phyloP scores from a whole-genome alignment of 805 yeast species.

The Scheffersomyces stipitis region DNA sequence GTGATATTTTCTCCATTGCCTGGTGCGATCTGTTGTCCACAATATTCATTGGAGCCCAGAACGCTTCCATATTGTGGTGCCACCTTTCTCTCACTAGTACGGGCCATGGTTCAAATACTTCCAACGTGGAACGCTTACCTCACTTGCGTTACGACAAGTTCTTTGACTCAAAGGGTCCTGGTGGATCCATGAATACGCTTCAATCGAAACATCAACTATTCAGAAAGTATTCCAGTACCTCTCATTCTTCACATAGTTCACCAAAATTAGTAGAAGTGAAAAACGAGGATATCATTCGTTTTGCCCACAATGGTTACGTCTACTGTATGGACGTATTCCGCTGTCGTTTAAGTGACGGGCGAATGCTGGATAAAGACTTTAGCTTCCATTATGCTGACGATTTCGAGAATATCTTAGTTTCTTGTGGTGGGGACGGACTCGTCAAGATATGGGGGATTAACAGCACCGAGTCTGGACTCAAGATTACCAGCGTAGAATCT shows the following conservation, averaged over 20 bases:
- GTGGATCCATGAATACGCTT: slow-evolving; percentile 47
- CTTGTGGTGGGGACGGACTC: slow-evolving; percentile 89
- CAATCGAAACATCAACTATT: slow-evolving; percentile 27
- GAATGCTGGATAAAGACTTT: slow-evolving; percentile 14
- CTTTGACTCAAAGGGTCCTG: slow-evolving; percentile 88
- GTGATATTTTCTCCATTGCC: slow-evolving; percentile 84
- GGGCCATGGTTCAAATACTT: background rate
- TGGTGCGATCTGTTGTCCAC: slow-evolving; percentile 63
- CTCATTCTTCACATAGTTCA: slow-evolving; percentile 22
- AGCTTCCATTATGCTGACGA: slow-evolving; percentile 12
- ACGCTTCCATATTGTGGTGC: slow-evolving; percentile 82
- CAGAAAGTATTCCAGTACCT: slow-evolving; percentile 9
- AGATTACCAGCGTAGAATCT: slow-evolving; percentile 24
- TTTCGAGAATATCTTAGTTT: slow-evolving; percentile 22
- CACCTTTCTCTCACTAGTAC: slow-evolving; percentile 18
- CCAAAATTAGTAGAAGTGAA: slow-evolving; percentile 63
- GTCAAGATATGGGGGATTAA: slow-evolving; percentile 75
- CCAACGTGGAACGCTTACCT: slow-evolving; percentile 32
- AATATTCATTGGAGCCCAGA: slow-evolving; percentile 86
- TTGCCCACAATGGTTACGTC: slow-evolving; percentile 91
- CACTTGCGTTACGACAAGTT: slow-evolving; percentile 76
- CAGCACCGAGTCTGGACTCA: slow-evolving; percentile 1
- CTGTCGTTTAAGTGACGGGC: slow-evolving; percentile 1
- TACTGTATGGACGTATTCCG: slow-evolving; percentile 57
- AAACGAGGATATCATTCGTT: slow-evolving; percentile 60